phyloP scores from a whole-genome alignment of 441 rosid species.

The Mallotus japonicus region DNA sequence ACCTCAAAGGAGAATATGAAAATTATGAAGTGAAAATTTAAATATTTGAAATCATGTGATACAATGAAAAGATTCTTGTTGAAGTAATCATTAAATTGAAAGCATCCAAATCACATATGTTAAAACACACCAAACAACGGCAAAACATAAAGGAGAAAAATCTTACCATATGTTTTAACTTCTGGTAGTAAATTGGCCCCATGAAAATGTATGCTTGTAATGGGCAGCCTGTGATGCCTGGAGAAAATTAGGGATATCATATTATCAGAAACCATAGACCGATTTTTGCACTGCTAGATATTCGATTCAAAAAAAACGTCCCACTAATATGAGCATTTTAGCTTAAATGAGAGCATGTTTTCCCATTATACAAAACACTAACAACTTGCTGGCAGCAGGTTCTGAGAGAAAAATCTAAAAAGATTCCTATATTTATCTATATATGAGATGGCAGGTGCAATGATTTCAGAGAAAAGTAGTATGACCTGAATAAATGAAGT shows the following conservation, averaged over 20 bases:
- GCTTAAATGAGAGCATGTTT: background rate
- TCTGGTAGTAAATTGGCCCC: slow-evolving; percentile 99
- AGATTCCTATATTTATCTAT: no score
- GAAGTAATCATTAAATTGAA: background rate
- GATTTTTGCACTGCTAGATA: background rate
- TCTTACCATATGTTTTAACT: slow-evolving; percentile 93
- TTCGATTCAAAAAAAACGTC: background rate
- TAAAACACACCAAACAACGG: background rate
- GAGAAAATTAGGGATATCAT: slow-evolving; percentile 31
- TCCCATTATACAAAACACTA: background rate
- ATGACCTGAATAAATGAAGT: slow-evolving; percentile 87
- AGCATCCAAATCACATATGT: background rate
- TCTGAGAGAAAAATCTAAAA: background rate
- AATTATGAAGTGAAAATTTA: slow-evolving; percentile 8
- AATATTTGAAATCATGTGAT: background rate
- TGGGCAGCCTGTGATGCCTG: slow-evolving; percentile 91
- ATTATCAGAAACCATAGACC: slow-evolving; percentile 26
- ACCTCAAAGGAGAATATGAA: background rate
- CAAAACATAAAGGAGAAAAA: slow-evolving; percentile 17
- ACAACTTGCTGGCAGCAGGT: background rate
- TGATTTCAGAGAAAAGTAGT: background rate
- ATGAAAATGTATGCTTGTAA: slow-evolving; percentile 88
- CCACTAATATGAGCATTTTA: background rate
- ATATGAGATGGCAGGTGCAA: background rate
- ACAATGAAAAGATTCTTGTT: background rate